Evolutionary conservation across 768 basidiomycete genomes (phyloP).

Genomic region (Imleria badia): DNA sequence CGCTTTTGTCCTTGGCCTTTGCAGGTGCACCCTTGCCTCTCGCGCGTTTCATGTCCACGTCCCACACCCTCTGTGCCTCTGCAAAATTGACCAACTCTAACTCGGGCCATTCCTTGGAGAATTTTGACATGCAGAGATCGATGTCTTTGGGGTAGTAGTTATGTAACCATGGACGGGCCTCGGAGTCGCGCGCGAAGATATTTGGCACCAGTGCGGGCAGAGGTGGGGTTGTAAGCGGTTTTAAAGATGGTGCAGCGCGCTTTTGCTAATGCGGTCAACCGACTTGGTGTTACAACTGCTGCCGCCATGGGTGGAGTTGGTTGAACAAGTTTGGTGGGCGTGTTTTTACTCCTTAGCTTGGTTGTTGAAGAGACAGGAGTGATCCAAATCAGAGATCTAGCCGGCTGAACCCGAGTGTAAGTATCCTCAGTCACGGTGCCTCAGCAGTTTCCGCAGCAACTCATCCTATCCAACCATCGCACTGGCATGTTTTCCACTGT

Average conservation of each 20-base stretch:
- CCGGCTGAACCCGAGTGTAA: too few species aligned
- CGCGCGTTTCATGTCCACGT: slow-evolving; percentile 64
- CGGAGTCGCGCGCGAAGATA: slow-evolving; percentile 80
- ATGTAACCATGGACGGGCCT: slow-evolving; percentile 84
- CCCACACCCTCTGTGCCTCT: slow-evolving; percentile 61
- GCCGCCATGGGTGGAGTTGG: slow-evolving; percentile 25
- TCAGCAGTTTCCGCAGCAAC: too few species aligned
- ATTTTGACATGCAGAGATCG: slow-evolving; percentile 52
- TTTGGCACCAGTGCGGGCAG: slow-evolving; percentile 84
- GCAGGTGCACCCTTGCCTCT: slow-evolving; percentile 84
- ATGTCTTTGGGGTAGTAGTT: slow-evolving; percentile 75
- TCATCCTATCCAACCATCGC: too few species aligned
- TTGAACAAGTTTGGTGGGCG: not conserved
- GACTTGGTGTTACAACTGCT: slow-evolving; percentile 43
- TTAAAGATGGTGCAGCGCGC: slow-evolving; percentile 78
- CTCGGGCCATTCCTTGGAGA: slow-evolving; percentile 53
- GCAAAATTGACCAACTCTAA: slow-evolving; percentile 61
- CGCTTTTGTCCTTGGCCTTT: slow-evolving; percentile 72
- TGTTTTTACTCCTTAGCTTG: too few species aligned
- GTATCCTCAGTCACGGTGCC: too few species aligned
- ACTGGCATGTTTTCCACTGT: too few species aligned
- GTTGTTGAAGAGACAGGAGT: too few species aligned
- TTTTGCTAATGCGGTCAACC: slow-evolving; percentile 59
- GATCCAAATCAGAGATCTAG: too few species aligned
- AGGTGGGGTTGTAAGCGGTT: slow-evolving; percentile 84